Evolutionary conservation across 2,329 filamentous ascomycete species (phyloP).

Genomic region (Diplodia sapinea): DNA sequence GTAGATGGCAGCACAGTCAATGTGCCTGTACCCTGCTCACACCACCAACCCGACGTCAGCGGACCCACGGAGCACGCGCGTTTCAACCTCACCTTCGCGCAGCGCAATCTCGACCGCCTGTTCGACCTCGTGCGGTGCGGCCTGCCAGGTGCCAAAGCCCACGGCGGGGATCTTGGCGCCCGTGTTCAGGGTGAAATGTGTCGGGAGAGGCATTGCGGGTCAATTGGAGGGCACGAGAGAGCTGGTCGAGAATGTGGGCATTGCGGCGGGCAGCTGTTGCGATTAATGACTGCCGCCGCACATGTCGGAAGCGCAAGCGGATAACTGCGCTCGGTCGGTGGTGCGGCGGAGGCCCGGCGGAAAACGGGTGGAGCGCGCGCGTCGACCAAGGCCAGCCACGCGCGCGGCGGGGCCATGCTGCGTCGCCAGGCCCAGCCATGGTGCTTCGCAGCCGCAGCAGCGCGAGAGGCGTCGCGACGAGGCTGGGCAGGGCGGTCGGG

Average conservation of each 20-base stretch:
- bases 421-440: neutral
- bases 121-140: conserved; percentile 40
- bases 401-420: neutral
- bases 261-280: neutral
- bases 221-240: neutral
- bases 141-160: conserved; percentile 46
- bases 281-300: conserved; percentile 12
- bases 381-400: neutral
- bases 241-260: neutral
- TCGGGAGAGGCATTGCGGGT: conserved; percentile 18
- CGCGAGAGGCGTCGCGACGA: no score
- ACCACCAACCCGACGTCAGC: conserved; percentile 34
- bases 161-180: conserved; percentile 33
- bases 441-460: neutral
- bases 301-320: conserved; percentile 20
- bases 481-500: neutral
- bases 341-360: conserved; percentile 15
- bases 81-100: conserved; percentile 17
- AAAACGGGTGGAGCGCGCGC: conserved; percentile 12
- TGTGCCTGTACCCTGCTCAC: conserved; percentile 44
- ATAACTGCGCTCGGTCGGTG: conserved; percentile 15
- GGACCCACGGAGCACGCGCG: conserved; percentile 9
- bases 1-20: conserved; percentile 39
- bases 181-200: conserved; percentile 29
- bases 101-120: conserved; percentile 22